phyloP scores from a whole-genome alignment of 179 eudicot species.

The Vitellaria paradoxa region DNA sequence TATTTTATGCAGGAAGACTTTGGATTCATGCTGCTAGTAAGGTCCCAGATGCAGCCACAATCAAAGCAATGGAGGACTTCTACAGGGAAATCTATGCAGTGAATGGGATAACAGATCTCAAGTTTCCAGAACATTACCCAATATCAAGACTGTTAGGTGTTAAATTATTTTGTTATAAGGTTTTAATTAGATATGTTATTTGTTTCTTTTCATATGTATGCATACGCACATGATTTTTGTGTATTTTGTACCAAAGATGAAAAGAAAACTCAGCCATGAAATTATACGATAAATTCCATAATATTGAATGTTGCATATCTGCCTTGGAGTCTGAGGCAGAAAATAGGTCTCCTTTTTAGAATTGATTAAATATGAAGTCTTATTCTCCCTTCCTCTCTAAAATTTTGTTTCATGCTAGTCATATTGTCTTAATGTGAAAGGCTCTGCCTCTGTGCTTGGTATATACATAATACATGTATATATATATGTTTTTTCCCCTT shows the following conservation, averaged over 20 bases:
- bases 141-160: constrained; percentile 70
- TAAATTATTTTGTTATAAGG: constrained; percentile 3
- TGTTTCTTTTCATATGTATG: neutral
- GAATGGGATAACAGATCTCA: constrained; percentile 64
- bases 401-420: neutral
- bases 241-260: neutral
- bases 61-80: constrained; percentile 86
- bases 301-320: neutral
- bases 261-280: neutral
- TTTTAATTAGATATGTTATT: neutral
- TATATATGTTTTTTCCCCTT: no score
- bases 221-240: neutral
- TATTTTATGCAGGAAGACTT: constrained; percentile 41
- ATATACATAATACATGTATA: no score
- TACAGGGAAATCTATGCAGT: constrained; percentile 77
- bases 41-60: constrained; percentile 69
- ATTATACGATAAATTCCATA: neutral
- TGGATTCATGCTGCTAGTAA: constrained; percentile 96
- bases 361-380: neutral
- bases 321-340: neutral
- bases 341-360: neutral
- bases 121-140: constrained; percentile 83
- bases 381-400: neutral
- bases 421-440: neutral
- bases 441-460: neutral